Evolutionary conservation across 306 rosid genomes (phyloP), one percentile per base, ranked within the genome.

Genomic region (Rosa persica): DNA sequence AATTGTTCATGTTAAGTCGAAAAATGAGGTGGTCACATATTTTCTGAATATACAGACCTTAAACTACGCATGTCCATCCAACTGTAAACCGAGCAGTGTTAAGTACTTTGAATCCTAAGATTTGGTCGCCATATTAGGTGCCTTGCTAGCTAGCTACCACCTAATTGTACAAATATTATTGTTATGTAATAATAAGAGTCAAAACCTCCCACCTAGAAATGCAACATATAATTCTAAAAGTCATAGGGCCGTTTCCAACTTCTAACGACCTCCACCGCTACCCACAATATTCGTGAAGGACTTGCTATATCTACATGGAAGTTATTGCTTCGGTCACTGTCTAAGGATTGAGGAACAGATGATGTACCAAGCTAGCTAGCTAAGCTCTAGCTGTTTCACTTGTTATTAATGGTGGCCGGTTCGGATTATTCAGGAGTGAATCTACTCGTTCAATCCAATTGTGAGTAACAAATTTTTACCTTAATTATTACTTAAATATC

Each of bases 211-310:
- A 65, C 22, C 46, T 16, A 66, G 23, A 66, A 66, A 36, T 65
- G 16, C 44, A 38, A 36, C 38, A 62, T 16, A 42, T 30, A 34
- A 64, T 64, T 13, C 68, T 15, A 43, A 66, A 38, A 66, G 9
- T 66, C 69, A 65, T 34, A 2, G 11, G 25, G 70, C 70, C 17
- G 27, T 47, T 38, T 34, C 70, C 70, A 65, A 65, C 70, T 65
- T 34, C 44, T 65, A 65, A 65, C 70, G 70, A 65, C 70, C 22
- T 17, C 70, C 70, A 34, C 0, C 44, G 70, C 46, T 17, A 13
- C 70, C 5, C 42, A 64, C 43, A 64, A 64, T 17, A 17, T 65
- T 65, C 17, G 9, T 30, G 43, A 4, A 30, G n/a, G 43, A 23
- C 38, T 60, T 22, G 12, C 9, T 5, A 27, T 13, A 11, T 19